Evolutionary conservation across 345 rosid genomes (phyloP).

Genomic region (Populus davidiana): DNA sequence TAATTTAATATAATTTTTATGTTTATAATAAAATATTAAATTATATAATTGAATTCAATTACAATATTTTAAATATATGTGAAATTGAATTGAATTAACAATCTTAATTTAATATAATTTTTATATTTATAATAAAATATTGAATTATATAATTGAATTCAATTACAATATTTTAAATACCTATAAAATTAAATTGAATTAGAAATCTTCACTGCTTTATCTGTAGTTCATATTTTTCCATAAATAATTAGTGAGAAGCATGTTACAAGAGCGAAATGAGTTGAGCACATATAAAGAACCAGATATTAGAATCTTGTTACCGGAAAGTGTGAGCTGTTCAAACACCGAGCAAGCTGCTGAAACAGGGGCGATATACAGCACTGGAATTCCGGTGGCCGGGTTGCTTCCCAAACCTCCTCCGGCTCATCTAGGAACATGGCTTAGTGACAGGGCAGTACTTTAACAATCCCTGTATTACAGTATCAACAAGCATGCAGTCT

Average conservation of each 20-base stretch:
- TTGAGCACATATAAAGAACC: neutral
- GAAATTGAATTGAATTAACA: too few species aligned
- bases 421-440: constrained; percentile 82
- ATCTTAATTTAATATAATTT: too few species aligned
- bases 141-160: too few species aligned
- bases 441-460: constrained; percentile 90
- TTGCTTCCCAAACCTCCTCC: constrained; percentile 84
- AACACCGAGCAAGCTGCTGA: constrained; percentile 64
- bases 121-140: too few species aligned
- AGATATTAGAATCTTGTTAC: constrained; percentile 28
- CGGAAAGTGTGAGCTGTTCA: constrained; percentile 85
- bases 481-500: constrained; percentile 81
- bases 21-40: too few species aligned
- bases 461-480: constrained; percentile 63
- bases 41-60: too few species aligned
- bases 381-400: constrained; percentile 75
- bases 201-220: too few species aligned
- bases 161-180: too few species aligned
- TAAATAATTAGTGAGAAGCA: neutral
- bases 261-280: neutral
- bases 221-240: neutral
- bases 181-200: too few species aligned
- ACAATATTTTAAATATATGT: too few species aligned
- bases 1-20: too few species aligned
- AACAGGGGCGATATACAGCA: constrained; percentile 77